Base-by-base conservation (phyloP, 352 stramenopile species). In the Globisporangium carolinianum region DNA sequence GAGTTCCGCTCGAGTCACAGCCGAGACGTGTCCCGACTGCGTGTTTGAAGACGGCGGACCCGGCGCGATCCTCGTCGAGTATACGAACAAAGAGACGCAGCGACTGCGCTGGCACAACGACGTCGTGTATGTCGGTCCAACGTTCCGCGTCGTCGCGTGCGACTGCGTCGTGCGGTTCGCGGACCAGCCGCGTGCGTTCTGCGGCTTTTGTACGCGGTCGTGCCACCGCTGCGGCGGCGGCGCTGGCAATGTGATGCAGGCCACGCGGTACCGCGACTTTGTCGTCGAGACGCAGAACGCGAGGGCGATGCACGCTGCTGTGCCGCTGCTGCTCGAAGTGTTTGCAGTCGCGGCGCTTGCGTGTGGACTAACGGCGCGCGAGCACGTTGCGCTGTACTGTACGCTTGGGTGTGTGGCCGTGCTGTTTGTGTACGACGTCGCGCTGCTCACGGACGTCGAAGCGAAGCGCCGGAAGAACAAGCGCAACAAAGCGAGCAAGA, bases 71-170 rank as follows among this genome's bases (percentile, higher is more conserved):
- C 74, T 93, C 43, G 61, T 87, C 38, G 80, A 93, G 56, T 92
- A 77, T 58, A 71, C 62, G 57, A 70, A 80, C 50, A 48, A 50
- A 7, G 76, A 71, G 32, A 91, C 82, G 17, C 59, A 69, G 15
- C 71, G 75, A 0, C 59, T 89, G 53, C 52, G 65, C 36, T 65
- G 61, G 6, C 65, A 65, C 58, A 63, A 68, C 4, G 83, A 87
- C 18, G 55, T 85, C 12, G 79, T 93, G 43, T 62, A 81, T 37
- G 62, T 92, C 10, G 85, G 85, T 0, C 76, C 81, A 37, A 92
- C 71, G 8, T 95, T 92, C 64, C 79, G 82, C n/a, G 85, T 93
- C 53, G 78, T 93, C 3, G 73, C 77, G 32, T 95, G 85, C 53
- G 83, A 95, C 60, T 95, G 85, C 45, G 83, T 92, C n/a, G 72